Evolutionary conservation across 495 filamentous ascomycete species (phyloP), one percentile per base, ranked within the genome.

Genomic region (Penicillium desertorum): DNA sequence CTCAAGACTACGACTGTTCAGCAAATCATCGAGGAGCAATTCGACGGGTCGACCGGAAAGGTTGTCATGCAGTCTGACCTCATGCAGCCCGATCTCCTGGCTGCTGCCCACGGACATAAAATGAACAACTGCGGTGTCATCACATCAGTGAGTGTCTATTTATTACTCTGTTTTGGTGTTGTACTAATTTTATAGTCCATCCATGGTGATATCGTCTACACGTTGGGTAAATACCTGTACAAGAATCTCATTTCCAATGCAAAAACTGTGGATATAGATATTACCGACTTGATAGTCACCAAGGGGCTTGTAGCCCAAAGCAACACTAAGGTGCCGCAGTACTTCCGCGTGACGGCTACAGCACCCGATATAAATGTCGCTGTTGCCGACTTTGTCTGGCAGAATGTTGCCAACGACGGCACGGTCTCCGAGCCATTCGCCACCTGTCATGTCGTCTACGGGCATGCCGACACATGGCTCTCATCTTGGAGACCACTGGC

Each of bases 71-170:
- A 61, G 32, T 73, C 71, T 1, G 70, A 77, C 45, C 14, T 77
- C 4, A 69, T 69, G 66, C 59, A 71, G 10, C 43, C 70, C 9
- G 72, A 74, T 5, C 68, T 76, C 42, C 52, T 57, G 0, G 65
- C 57, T 16, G 70, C 67, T 1, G 64, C 61, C 2, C 5, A 59
- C 39, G 73, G 74, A 1, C 74, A 77, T 51, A 56, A 57, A 0
- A 79, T 80, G 73, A 78, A 78, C 41, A 46, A 45, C 4, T 71
- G 56, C 53, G 71, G 64, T 22, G 75, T 76, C 0, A 70, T 64
- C 0, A 72, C 75, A 22, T 74, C 71, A 56, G 72, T 77, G 64
- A 56, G 66, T 39, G 25, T 47, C 14, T 12, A 45, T 23, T 17
- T 34, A 44, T 54, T 58, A n/a, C 4, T 25, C 23, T 25, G 23